Conservation (phyloP, 2,329 filamentous ascomycete species). For the Phialophora tarda region DNA sequence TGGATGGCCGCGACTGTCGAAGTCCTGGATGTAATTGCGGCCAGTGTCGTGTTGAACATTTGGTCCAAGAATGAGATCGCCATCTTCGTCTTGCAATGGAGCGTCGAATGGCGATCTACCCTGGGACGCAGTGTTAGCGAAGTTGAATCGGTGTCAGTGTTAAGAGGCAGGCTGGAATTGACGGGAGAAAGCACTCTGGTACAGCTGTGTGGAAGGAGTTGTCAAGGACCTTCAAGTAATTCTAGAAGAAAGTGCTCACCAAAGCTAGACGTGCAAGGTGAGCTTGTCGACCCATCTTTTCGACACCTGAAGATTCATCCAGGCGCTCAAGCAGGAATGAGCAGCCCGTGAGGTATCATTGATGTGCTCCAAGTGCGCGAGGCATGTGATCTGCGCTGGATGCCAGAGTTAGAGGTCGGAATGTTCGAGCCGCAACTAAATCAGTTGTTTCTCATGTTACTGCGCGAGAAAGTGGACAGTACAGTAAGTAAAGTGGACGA, state of each 20-base stretch:
- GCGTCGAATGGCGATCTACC: conserved; percentile 38
- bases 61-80: conserved; percentile 35
- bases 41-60: conserved; percentile 43
- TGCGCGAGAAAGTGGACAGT: neutral
- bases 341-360: neutral
- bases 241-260: conserved; percentile 45
- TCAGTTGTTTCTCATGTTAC: neutral
- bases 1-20: conserved; percentile 55
- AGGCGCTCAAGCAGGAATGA: neutral
- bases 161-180: neutral
- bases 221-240: conserved; percentile 7
- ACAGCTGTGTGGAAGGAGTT: neutral
- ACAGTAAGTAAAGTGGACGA: neutral
- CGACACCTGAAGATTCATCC: neutral
- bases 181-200: neutral
- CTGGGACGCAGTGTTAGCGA: conserved; percentile 19
- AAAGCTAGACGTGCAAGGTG: conserved; percentile 54
- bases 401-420: neutral
- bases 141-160: neutral
- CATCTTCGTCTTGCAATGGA: conserved; percentile 37
- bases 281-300: conserved; percentile 51
- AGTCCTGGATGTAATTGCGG: conserved; percentile 55
- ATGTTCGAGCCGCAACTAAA: neutral
- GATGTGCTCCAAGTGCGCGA: neutral
- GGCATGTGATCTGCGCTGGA: neutral